phyloP scores from a whole-genome alignment of 345 rosid genomes.

The Murraya koenigii region DNA sequence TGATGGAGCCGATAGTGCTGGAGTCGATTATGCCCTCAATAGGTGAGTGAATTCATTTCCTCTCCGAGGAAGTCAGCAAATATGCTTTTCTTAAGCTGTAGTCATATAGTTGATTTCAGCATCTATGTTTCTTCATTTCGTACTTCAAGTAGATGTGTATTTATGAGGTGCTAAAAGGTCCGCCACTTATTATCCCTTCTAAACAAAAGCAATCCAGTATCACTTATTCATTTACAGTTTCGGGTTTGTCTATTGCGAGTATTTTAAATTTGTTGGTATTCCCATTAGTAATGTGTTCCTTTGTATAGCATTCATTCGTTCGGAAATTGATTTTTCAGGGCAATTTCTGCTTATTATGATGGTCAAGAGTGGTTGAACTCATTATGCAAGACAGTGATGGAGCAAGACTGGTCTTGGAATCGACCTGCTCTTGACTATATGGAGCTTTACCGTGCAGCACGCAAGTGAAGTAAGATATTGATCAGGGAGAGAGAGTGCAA shows the following conservation, averaged over 20 bases:
- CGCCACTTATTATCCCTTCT: neutral
- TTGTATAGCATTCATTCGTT: neutral
- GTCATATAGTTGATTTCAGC: neutral
- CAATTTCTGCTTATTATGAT: conserved; percentile 73
- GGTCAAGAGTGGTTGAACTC: conserved; percentile 73
- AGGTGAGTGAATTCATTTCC: conserved; percentile 41
- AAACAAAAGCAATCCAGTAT: neutral
- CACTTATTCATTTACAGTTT: neutral
- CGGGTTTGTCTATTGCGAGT: neutral
- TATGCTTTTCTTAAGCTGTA: neutral
- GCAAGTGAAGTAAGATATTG: conserved; percentile 38
- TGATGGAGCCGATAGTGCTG: conserved; percentile 80
- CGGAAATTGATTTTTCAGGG: conserved; percentile 42
- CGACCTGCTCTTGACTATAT: conserved; percentile 93
- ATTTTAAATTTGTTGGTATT: neutral
- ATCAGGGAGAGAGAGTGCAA: neutral
- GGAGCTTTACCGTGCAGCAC: conserved; percentile 90
- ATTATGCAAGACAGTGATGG: conserved; percentile 80
- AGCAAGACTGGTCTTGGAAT: conserved; percentile 99
- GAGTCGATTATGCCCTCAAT: conserved; percentile 81
- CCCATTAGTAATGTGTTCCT: neutral
- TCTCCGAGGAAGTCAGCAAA: neutral
- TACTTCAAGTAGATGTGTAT: neutral
- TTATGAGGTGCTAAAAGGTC: neutral
- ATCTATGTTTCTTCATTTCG: neutral